Evolutionary conservation across 2,329 filamentous ascomycete genomes (phyloP).

Genomic region (Thermomyces lanuginosus): DNA sequence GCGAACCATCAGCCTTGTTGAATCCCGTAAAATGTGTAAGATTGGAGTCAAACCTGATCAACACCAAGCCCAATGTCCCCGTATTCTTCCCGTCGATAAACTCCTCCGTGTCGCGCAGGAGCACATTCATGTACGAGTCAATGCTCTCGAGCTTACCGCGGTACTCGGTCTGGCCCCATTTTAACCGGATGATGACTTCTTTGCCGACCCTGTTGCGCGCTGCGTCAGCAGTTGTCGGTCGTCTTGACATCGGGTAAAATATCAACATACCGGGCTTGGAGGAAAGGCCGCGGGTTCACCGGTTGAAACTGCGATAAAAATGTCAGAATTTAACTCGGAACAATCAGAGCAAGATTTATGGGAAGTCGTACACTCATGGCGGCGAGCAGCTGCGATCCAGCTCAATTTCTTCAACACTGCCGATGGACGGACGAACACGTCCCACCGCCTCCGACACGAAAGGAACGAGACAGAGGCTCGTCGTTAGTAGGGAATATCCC

Average conservation of each 20-base stretch:
- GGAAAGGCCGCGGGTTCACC: constrained; percentile 89
- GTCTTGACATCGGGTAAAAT: background rate
- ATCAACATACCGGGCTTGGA: constrained; percentile 60
- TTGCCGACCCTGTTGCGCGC: constrained; percentile 67
- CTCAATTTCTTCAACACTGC: no score
- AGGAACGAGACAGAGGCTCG: no score
- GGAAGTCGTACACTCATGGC: no score
- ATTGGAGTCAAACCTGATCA: constrained; percentile 54
- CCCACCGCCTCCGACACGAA: no score
- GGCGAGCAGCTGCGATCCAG: no score
- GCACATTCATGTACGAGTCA: constrained; percentile 98
- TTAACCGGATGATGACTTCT: constrained; percentile 77
- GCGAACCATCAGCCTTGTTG: constrained; percentile 25
- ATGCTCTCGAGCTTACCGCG: constrained; percentile 82
- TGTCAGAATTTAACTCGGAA: background rate
- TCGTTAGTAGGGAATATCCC: no score
- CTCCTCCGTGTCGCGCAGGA: constrained; percentile 79
- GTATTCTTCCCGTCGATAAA: constrained; percentile 77
- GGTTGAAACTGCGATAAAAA: constrained; percentile 53
- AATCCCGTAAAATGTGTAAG: constrained; percentile 70
- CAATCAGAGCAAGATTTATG: no score
- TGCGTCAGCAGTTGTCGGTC: no score
- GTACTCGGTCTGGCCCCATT: constrained; percentile 98
- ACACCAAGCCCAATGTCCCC: constrained; percentile 70
- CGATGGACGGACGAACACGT: no score